Conservation (phyloP, 257 asterid genomes). For the Craterostigma plantagineum region DNA sequence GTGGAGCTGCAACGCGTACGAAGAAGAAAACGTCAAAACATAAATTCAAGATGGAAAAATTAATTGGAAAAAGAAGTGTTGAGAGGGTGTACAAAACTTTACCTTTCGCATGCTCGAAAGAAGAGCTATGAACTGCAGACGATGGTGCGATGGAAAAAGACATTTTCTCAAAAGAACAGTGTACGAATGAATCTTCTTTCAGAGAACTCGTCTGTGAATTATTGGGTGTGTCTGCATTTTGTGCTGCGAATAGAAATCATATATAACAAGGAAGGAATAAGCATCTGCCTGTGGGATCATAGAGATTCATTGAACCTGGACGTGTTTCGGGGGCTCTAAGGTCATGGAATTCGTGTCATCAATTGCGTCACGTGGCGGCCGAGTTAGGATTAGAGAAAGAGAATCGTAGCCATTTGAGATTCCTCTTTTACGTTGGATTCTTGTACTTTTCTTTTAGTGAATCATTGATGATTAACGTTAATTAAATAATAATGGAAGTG, state of each 20-base stretch:
- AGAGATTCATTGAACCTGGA: constrained; percentile 64
- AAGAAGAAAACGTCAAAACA: not conserved
- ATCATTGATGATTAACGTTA: too few relatives aligned
- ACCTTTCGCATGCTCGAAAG: constrained; percentile 42
- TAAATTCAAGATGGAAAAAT: not conserved
- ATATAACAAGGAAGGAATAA: not conserved
- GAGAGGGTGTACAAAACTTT: not conserved
- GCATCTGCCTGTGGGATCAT: constrained; percentile 7
- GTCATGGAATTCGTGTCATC: constrained; percentile 10
- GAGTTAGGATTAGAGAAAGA: not conserved
- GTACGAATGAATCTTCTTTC: not conserved
- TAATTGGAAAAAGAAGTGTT: not conserved
- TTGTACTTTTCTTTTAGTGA: too few relatives aligned
- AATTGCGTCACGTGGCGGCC: constrained; percentile 26
- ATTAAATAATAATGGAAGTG: too few relatives aligned
- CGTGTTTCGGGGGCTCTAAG: constrained; percentile 17
- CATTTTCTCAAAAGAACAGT: constrained; percentile 11
- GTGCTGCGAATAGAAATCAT: not conserved
- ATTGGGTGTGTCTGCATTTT: not conserved
- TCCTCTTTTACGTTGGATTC: too few relatives aligned
- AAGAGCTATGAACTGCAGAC: constrained; percentile 25
- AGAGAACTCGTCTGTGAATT: not conserved
- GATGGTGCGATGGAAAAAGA: constrained; percentile 44
- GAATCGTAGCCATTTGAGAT: not conserved
- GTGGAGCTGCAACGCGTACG: constrained; percentile 8